Base-by-base conservation (phyloP, 2,329 filamentous ascomycete genomes). In the Teratosphaeria pseudoeucalypti region DNA sequence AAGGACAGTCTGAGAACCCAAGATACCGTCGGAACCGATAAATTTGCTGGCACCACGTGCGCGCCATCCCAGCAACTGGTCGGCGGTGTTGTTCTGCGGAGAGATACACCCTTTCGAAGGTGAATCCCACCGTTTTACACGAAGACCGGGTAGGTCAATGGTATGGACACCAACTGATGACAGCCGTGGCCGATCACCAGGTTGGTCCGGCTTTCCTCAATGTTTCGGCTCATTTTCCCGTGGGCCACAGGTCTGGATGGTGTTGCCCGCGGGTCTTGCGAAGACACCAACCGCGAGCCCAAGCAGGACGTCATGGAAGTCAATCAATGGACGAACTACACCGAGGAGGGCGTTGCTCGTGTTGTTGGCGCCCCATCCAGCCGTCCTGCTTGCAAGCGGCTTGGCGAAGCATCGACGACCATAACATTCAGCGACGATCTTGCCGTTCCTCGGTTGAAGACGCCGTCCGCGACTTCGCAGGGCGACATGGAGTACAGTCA, bases 401-500 rank as follows among this genome's bases (percentile, higher is more conserved):
- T 43, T n/a, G 11, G 37, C 16, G 37, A 14, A 43, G 16, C 11
- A 43, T 14, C 16, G 37, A 43, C 37, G 16, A 43, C 37, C 12
- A 43, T 43, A 10, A 43, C 37, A 14, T 43, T 43, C 16, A 5
- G 4, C 37, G 37, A 43, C 16, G 12, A 12, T 16, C 10, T 12
- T 32, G 29, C 29, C 29, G 29, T 32, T 27, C 29, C 16, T 27
- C 12, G 5, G 52, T 14, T 0, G n/a, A 54, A 19, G 9, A 34
- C 37, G n/a, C 23, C 47, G 29, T 43, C 32, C 29, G 14, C 34
- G n/a, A 57, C 56, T 29, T 27, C 14, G 23, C 37, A 34, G 5
- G 26, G 29, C 6, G 26, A 58, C 16, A 58, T 60, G 2, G 72
- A 74, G 63, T 60, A 67, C 47, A 65, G 56, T 54, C 66, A 64